A percentile compares a stretch with the other conserved stretches of the same genome.
phyloP scores from a whole-genome alignment of 768 basidiomycete species.

The Phylloporus sp. region DNA sequence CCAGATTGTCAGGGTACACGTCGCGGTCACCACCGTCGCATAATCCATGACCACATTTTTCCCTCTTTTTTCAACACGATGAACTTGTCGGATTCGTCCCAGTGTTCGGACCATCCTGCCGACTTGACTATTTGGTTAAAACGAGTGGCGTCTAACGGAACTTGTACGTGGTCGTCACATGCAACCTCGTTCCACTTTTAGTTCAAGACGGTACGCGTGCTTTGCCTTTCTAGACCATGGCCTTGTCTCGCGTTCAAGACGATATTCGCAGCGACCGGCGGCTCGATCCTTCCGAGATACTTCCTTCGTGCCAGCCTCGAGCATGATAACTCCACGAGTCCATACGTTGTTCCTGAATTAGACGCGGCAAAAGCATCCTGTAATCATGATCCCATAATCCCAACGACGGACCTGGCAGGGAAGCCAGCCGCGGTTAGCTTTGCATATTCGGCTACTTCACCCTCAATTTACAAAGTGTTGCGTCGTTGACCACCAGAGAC shows the following conservation, averaged over 20 bases:
- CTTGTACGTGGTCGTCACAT: slow-evolving; percentile 25
- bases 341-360: not conserved
- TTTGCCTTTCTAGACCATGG: not conserved
- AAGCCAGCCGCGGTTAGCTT: not conserved
- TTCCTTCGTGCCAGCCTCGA: not conserved
- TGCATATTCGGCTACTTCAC: not conserved
- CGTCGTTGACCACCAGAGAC: too few species aligned
- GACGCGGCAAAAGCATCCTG: not conserved
- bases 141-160: slow-evolving; percentile 40
- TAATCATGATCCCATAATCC: too few species aligned
- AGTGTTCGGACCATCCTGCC: slow-evolving; percentile 73
- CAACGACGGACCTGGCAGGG: not conserved
- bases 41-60: not conserved
- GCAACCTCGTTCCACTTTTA: not conserved
- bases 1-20: slow-evolving; percentile 71
- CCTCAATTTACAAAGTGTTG: too few species aligned
- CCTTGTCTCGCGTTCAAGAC: not conserved
- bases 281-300: not conserved
- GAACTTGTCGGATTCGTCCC: too few species aligned
- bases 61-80: too few species aligned
- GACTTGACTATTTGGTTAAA: slow-evolving; percentile 88
- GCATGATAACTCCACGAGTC: too few species aligned
- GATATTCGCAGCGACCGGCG: not conserved
- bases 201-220: not conserved
- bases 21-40: slow-evolving; percentile 23